Base-by-base conservation (phyloP, 495 filamentous ascomycete genomes). In the Aspergillus funiculosus region DNA sequence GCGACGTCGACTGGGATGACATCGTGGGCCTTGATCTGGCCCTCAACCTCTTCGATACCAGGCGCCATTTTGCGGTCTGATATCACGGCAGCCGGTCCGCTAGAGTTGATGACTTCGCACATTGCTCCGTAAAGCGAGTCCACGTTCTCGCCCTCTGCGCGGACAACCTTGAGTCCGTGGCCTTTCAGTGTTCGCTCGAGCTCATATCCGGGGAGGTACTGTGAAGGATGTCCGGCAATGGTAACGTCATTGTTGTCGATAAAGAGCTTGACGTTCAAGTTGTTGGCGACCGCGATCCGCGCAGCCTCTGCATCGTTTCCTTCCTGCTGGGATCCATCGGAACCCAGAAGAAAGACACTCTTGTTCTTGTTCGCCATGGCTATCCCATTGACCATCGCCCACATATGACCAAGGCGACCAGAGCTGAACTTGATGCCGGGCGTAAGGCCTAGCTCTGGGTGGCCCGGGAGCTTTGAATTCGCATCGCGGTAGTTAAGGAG, bases 161-260 rank as follows among this genome's bases (percentile, higher is more conserved):
- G 54, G 20, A 68, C 37, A 9, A 68, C 65, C 25, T 65, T 55
- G 9, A 68, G 25, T 17, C 63, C 65, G 41, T 68, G 65, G 19
- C 65, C 65, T 4, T 53, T 18, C 0, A 68, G 58, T 5, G 61
- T 68, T 0, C 50, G 51, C 10, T 26, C 54, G 17, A 68, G 31
- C 15, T 66, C 59, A 14, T 63, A 68, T 13, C 65, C 65, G 38
- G 60, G 57, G 22, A 65, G 56, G 18, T 68, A 68, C 26, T 62
- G 20, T 0, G 65, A 68, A 1, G 65, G 65, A 20, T 68, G 63
- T 6, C 65, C 65, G 3, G 65, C 63, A 34, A 68, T 68, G 2
- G 65, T 68, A 26, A 68, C 65, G 40, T 68, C 65, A 42, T 68
- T 68, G 58, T 68, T 68, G 40, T 68, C 65, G 31, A 68, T 52